phyloP scores from a whole-genome alignment of 1,284 basidiomycete genomes.

The Sparassis latifolia region DNA sequence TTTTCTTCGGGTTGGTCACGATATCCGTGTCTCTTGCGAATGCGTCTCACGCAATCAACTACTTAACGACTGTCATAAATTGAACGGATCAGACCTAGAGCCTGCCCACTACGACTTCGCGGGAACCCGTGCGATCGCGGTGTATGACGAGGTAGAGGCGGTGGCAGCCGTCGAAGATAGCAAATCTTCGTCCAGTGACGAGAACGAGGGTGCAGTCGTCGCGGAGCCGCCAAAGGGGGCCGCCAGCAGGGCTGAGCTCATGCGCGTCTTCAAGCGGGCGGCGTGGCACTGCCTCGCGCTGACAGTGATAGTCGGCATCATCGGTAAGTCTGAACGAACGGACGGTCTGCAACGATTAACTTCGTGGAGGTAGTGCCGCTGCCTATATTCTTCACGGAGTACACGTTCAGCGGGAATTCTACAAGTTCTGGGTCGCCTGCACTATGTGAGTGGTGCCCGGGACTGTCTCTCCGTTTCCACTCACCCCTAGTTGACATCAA shows the following conservation, averaged over 20 bases:
- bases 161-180: constrained; percentile 2
- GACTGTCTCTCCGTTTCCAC: not conserved
- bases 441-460: constrained; percentile 33
- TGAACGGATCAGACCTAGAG: constrained; percentile 15
- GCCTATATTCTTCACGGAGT: constrained; percentile 47
- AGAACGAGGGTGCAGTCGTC: not conserved
- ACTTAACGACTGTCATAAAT: not conserved
- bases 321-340: constrained; percentile 23
- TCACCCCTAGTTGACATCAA: constrained; percentile 13
- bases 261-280: constrained; percentile 34
- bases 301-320: constrained; percentile 32
- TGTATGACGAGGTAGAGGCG: constrained; percentile 17
- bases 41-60: constrained; percentile 17
- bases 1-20: constrained; percentile 38
- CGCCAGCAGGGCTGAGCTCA: constrained; percentile 20
- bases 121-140: constrained; percentile 36
- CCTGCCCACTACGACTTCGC: constrained; percentile 43
- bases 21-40: constrained; percentile 36
- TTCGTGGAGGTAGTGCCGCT: constrained; percentile 31
- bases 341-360: not conserved
- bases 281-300: constrained; percentile 34
- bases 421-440: constrained; percentile 44
- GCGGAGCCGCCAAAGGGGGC: not conserved
- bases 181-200: constrained; percentile 9
- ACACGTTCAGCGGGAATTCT: constrained; percentile 44